These are phyloP conservation scores for Penicillium olsonii DNA, from an alignment of 2,329 filamentous ascomycete species.

Conservation along the genomic window DNA sequence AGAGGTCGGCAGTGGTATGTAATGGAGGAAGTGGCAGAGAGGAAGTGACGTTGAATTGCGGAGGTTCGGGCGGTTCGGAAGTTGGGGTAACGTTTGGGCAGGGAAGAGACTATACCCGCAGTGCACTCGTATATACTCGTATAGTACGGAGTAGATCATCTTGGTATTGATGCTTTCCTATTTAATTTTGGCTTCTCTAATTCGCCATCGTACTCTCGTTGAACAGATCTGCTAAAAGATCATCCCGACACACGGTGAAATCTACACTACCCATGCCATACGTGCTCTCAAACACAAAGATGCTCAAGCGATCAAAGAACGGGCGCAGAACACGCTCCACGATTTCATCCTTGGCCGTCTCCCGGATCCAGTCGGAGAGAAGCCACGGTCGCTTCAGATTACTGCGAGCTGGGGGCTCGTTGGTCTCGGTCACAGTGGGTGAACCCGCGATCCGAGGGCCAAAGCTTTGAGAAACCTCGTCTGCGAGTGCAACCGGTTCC, in stretches of 20 bases:
- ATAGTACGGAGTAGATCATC: too few relatives aligned
- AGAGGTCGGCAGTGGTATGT: not conserved
- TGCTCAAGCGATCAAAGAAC: slow-evolving; percentile 89
- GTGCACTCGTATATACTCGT: too few relatives aligned
- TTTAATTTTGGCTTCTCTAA: slow-evolving; percentile 19
- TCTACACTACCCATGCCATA: slow-evolving; percentile 80
- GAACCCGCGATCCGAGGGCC: slow-evolving; percentile 47
- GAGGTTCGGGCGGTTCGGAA: slow-evolving; percentile 24
- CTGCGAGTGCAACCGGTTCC: slow-evolving; percentile 73
- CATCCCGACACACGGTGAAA: slow-evolving; percentile 62
- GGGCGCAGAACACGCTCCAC: slow-evolving; percentile 77
- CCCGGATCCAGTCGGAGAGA: slow-evolving; percentile 51
- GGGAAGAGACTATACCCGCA: not conserved
- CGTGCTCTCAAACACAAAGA: slow-evolving; percentile 87
- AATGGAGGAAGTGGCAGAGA: not conserved
- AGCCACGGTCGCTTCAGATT: slow-evolving; percentile 45
- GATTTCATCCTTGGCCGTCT: slow-evolving; percentile 61
- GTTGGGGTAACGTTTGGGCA: slow-evolving; percentile 3
- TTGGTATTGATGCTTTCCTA: too few relatives aligned
- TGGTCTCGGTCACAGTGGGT: slow-evolving; percentile 27
- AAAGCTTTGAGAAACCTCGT: slow-evolving; percentile 79
- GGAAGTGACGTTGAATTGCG: slow-evolving; percentile 23
- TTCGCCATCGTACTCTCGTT: slow-evolving; percentile 66
- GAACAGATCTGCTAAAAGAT: slow-evolving; percentile 73
- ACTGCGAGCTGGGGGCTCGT: slow-evolving; percentile 27